A percentile compares a stretch with the other conserved stretches of the same genome.
These are phyloP conservation scores for Solanum clarkiae DNA, from an alignment of 257 asterid species.

Conservation along the genomic window DNA sequence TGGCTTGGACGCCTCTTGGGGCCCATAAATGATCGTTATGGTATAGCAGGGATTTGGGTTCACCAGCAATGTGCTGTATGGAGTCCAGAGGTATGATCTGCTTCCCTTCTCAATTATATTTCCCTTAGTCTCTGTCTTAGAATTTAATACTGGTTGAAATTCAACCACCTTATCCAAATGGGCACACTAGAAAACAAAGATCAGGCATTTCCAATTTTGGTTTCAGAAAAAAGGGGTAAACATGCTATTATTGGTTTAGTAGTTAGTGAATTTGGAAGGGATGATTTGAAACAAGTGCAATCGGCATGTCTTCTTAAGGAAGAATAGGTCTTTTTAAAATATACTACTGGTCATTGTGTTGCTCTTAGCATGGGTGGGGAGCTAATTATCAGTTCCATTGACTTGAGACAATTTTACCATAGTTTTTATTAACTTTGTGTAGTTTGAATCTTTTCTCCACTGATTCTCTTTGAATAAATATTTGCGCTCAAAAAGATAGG, in stretches of 20 bases:
- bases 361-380: neutral
- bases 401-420: neutral
- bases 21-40: constrained; percentile 87
- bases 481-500: neutral
- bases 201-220: neutral
- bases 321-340: neutral
- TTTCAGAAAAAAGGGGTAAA: neutral
- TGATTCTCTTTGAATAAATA: neutral
- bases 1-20: constrained; percentile 99
- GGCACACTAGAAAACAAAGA: neutral
- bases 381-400: neutral
- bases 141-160: neutral
- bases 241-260: neutral
- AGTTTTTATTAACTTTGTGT: neutral
- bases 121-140: neutral
- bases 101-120: neutral
- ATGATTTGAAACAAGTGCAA: neutral
- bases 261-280: neutral
- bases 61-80: constrained; percentile 99
- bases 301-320: neutral
- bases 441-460: neutral
- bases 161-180: neutral
- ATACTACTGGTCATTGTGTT: neutral
- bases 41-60: constrained; percentile 98
- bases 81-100: constrained; percentile 94